Evolutionary conservation across 139 green algal species (phyloP), one percentile per base, ranked within the genome.

Genomic region (Chlamydomonas applanata): DNA sequence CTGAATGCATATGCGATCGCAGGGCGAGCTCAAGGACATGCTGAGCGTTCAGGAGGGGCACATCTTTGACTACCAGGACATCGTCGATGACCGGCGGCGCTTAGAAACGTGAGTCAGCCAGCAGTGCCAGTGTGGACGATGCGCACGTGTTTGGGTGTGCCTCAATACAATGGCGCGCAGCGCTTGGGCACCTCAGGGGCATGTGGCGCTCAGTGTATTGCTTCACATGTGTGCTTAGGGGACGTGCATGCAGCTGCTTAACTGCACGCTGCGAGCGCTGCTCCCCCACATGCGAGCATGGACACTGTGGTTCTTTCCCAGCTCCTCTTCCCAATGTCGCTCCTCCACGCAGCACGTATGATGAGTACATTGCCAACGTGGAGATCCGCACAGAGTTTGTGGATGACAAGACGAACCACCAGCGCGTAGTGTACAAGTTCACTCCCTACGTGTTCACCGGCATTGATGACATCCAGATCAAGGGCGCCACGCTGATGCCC

Each of bases 101-200:
- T 64, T 89, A 54, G 80, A 89, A 63, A 77, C 82, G 84, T 89
- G 70, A 83, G 83, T n/a, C n/a, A n/a, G n/a, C n/a, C n/a, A n/a
- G n/a, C n/a, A n/a, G n/a, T 64, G 24, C 0, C 11, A 49, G 11
- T 11, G 40, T 49, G 7, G 11, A 49, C 40, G 11, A 11, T 7
- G 40, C 40, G 40, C 11, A 7, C 11, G 40, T 49, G 40, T 49
- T 7, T 49, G 7, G 40, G 11, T 19, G 40, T 49, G 40, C 40
- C 40, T 49, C 14, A 62, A 22, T 45, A 30, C 35, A 57, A 57
- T 57, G 16, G 46, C 16, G 46, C 46, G 17, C 16, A 17, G 46
- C 14, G 17, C 46, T 33, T 62, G 54, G 40, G 40, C 40, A 49
- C 7, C 40, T 49, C 40, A 49, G n/a, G n/a, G n/a, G n/a, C n/a